Evolutionary conservation across 148 eudicot genomes (phyloP).

Genomic region (Gaultheria prostrata): DNA sequence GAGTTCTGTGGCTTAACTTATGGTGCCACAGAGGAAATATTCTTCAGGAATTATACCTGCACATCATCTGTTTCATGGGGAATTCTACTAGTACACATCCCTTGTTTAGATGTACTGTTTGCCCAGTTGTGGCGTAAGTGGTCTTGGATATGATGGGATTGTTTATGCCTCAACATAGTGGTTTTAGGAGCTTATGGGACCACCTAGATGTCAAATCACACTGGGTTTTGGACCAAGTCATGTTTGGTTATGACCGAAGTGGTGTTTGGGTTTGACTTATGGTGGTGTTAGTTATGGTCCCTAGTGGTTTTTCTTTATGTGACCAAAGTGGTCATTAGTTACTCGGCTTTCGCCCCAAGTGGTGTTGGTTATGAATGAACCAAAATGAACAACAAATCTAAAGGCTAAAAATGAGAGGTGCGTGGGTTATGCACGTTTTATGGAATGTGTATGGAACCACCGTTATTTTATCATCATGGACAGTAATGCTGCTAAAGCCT

Average conservation of each 20-base stretch:
- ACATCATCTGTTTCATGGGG: neutral
- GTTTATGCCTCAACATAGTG: neutral
- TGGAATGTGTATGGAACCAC: neutral
- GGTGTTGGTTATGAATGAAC: neutral
- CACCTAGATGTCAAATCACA: neutral
- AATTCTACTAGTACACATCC: neutral
- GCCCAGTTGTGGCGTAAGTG: neutral
- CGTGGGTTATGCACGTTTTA: neutral
- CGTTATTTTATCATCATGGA: neutral
- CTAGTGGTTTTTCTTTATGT: neutral
- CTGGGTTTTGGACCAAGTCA: neutral
- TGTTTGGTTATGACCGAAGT: neutral
- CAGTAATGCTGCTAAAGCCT: neutral
- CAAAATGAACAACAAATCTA: neutral
- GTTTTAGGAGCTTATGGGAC: neutral
- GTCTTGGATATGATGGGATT: neutral
- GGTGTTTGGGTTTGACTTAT: neutral
- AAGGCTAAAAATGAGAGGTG: neutral
- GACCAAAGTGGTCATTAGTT: neutral
- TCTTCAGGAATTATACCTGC: neutral
- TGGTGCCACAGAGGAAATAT: neutral
- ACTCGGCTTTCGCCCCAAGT: neutral
- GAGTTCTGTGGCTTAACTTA: neutral
- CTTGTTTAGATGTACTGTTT: neutral
- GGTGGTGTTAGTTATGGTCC: neutral